phyloP scores from a whole-genome alignment of 768 basidiomycete species.

The Podaxis sp. region DNA sequence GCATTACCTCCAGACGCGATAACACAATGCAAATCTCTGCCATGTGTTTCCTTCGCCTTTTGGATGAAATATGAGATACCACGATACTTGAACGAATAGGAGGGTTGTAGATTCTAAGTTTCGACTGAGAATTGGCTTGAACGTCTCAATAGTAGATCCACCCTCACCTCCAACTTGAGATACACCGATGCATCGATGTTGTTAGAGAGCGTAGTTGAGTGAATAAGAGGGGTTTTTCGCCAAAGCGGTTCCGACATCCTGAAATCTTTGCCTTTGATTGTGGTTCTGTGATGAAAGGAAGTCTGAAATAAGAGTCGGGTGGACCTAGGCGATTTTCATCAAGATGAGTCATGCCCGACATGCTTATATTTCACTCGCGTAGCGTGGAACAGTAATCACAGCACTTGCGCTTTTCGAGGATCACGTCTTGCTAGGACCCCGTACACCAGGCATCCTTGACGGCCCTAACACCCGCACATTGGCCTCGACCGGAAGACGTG shows the following conservation, averaged over 20 bases:
- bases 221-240: slow-evolving; percentile 65
- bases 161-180: slow-evolving; percentile 70
- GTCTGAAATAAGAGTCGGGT: background rate
- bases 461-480: background rate
- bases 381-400: background rate
- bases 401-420: background rate
- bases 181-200: slow-evolving; percentile 52
- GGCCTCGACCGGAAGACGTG: background rate
- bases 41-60: slow-evolving; percentile 47
- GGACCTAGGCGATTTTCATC: slow-evolving; percentile 7
- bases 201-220: slow-evolving; percentile 58
- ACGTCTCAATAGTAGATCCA: background rate
- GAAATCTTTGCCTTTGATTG: background rate
- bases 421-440: background rate
- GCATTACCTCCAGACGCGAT: slow-evolving; percentile 83
- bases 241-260: slow-evolving; percentile 35
- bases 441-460: background rate
- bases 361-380: background rate
- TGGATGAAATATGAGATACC: slow-evolving; percentile 66
- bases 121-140: background rate
- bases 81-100: slow-evolving; percentile 76
- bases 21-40: slow-evolving; percentile 57
- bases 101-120: slow-evolving; percentile 66
- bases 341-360: slow-evolving; percentile 3
- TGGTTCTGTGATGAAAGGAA: background rate